Base-by-base conservation (phyloP, 768 basidiomycete genomes). In the Lactarius tabidus region DNA sequence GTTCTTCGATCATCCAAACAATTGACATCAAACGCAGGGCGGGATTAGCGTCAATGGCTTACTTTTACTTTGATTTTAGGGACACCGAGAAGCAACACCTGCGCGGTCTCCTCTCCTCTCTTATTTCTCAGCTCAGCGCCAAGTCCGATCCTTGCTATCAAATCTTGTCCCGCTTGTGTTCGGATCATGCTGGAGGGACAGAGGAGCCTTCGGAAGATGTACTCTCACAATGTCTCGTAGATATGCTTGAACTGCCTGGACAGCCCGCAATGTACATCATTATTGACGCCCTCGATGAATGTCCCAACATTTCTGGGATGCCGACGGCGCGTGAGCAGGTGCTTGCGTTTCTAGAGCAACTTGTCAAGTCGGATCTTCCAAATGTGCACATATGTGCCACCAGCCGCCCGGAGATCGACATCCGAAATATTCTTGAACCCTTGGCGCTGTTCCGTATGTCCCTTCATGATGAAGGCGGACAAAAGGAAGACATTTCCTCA, bases 281-380 rank as follows among this genome's bases (percentile, higher is more conserved):
- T 7, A 18, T 64, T 1, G 63, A 64, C 26, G 63, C 57, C n/a
- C 51, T 64, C 2, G 63, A 64, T 26, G 63, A 59, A 15, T 64
- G 57, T 35, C 63, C 57, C 4, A 41, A 20, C 5, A 41, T 23
- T 1, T 17, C 38, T 14, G 38, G 38, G 3, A n/a, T 28, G 6
- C 36, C 39, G 2, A n/a, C 58, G 6, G 38, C 57, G 1, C 63
- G 58, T 2, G 58, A 59, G 2, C 12, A 20, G 38, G 52, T 64
- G 14, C 31, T 59, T 23, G 18, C 20, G 1, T 15, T 64, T 36
- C 48, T 64, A 3, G 23, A 20, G n/a, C 6, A 33, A 18, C 48
- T 64, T 8, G 51, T 59, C 9, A 3, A 17, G 18, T 35, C 28
- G 8, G 15, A 15, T 0, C 7, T 53, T 14, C 23, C 63, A 6